phyloP scores from a whole-genome alignment of 2,329 filamentous ascomycete genomes.

The Xylariaceae sp. region DNA sequence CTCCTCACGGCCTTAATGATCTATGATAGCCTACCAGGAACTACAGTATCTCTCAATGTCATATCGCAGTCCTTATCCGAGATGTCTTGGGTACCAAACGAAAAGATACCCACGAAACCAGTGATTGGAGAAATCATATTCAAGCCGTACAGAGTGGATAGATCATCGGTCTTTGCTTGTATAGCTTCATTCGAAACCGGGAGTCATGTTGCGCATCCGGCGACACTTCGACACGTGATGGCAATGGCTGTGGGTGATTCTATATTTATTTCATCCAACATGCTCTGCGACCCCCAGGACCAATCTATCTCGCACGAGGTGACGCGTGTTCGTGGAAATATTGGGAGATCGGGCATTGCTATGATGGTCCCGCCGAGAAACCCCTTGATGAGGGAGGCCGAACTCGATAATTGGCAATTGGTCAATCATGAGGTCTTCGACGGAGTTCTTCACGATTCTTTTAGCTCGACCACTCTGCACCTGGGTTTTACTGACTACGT shows the following conservation, averaged over 20 bases:
- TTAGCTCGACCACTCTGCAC: slow-evolving; percentile 1
- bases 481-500: slow-evolving; percentile 1
- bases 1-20: background rate
- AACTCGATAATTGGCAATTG: background rate
- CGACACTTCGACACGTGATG: background rate
- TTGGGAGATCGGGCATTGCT: slow-evolving; percentile 1
- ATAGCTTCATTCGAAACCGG: background rate
- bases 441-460: background rate
- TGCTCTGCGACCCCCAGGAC: background rate
- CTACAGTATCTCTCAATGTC: background rate
- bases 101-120: background rate
- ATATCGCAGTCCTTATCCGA: background rate
- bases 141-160: background rate
- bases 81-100: background rate
- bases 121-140: background rate
- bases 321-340: background rate
- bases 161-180: background rate
- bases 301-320: background rate
- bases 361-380: background rate
- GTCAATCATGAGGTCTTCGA: slow-evolving; percentile 2
- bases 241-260: background rate
- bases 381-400: background rate
- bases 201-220: background rate
- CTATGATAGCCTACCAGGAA: background rate
- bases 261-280: background rate